phyloP scores from a whole-genome alignment of 148 eudicot species.

The Fallopia convolvulus region DNA sequence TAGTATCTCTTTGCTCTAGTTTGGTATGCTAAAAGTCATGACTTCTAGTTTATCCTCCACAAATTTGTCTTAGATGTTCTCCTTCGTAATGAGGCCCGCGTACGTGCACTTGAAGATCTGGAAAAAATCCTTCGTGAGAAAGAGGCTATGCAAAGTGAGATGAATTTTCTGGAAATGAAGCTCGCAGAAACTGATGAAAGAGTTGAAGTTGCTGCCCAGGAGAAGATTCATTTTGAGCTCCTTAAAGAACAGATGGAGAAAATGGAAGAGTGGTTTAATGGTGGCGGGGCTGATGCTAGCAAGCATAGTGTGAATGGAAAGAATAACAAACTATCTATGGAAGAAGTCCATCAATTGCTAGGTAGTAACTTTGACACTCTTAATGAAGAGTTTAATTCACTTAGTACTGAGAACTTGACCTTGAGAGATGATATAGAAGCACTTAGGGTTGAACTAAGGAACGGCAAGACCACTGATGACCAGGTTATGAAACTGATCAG shows the following conservation, averaged over 20 bases:
- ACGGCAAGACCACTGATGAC: slow-evolving; percentile 53
- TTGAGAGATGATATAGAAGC: slow-evolving; percentile 46
- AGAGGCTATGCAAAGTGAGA: slow-evolving; percentile 66
- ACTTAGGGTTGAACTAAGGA: slow-evolving; percentile 51
- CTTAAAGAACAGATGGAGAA: slow-evolving; percentile 65
- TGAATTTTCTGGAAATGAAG: slow-evolving; percentile 63
- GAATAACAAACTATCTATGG: slow-evolving; percentile 11
- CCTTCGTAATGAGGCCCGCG: slow-evolving; percentile 86
- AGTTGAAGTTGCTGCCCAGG: slow-evolving; percentile 62
- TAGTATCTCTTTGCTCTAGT: slow-evolving; percentile 5
- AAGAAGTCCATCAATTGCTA: slow-evolving; percentile 23
- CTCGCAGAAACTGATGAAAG: slow-evolving; percentile 81
- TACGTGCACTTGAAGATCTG: slow-evolving; percentile 70
- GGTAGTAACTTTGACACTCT: slow-evolving; percentile 23
- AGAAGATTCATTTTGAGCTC: slow-evolving; percentile 63
- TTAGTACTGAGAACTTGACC: slow-evolving; percentile 60
- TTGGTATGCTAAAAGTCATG: slow-evolving; percentile 4
- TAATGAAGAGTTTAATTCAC: slow-evolving; percentile 52
- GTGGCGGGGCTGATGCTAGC: slow-evolving; percentile 26
- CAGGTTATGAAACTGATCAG: slow-evolving; percentile 49
- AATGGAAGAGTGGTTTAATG: slow-evolving; percentile 45
- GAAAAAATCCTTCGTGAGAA: slow-evolving; percentile 63
- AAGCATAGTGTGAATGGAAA: slow-evolving; percentile 16
- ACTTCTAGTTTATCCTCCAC: slow-evolving; percentile 11
- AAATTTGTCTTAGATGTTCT: slow-evolving; percentile 49